Evolutionary conservation across 2,329 filamentous ascomycete species (phyloP).

Genomic region (Fusarium caatingaense): DNA sequence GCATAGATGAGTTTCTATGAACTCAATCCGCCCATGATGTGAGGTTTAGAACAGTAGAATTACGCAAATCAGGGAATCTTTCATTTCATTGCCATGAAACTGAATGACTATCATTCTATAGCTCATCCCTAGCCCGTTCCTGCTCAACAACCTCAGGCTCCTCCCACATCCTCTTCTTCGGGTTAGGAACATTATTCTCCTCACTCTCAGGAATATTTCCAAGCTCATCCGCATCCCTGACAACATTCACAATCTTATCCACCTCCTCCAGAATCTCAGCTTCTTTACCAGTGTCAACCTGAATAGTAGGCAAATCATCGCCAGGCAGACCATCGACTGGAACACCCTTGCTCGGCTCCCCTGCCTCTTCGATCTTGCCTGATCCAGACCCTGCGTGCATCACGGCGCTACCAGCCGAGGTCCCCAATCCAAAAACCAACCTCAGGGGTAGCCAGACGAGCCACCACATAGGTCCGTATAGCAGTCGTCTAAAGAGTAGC

Average conservation of each 20-base stretch:
- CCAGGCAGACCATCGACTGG: conserved; percentile 53
- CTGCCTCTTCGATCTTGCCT: conserved; percentile 43
- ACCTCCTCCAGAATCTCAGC: conserved; percentile 64
- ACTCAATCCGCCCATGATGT: too few species aligned
- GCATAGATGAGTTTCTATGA: background rate
- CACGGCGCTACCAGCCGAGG: conserved; percentile 66
- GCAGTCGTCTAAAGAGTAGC: conserved; percentile 83
- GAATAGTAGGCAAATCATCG: conserved; percentile 62
- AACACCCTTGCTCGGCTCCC: conserved; percentile 46
- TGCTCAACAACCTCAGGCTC: conserved; percentile 44
- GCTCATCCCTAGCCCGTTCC: conserved; percentile 54
- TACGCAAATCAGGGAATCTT: background rate
- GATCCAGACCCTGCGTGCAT: conserved; percentile 51
- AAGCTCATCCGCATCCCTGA: conserved; percentile 50
- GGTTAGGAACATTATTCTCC: conserved; percentile 36
- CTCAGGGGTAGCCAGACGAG: conserved; percentile 85
- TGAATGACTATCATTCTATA: conserved; percentile 38
- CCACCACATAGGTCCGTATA: conserved; percentile 94
- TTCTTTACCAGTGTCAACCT: conserved; percentile 51
- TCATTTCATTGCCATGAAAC: background rate
- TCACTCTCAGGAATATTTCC: conserved; percentile 37
- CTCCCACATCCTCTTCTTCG: conserved; percentile 49
- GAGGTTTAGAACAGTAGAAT: background rate
- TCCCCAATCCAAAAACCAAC: conserved; percentile 68
- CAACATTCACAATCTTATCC: conserved; percentile 63